Evolutionary conservation across 805 yeast species (phyloP).

Genomic region (Scheffersomyces stipitis): DNA sequence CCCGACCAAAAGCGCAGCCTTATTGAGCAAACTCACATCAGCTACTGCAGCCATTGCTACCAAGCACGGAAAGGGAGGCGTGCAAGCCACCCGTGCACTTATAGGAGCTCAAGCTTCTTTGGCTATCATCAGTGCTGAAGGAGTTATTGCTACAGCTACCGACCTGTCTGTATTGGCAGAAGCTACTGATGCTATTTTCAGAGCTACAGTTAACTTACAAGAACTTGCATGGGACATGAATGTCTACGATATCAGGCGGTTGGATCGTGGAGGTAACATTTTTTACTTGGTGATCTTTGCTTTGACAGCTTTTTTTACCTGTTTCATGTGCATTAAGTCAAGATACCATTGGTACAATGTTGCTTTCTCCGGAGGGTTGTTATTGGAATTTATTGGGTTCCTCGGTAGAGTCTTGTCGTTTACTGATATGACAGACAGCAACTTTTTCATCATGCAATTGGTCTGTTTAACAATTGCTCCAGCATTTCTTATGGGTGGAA

Average conservation of each 20-base stretch:
- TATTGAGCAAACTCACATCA: not conserved
- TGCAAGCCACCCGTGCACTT: conserved; percentile 15
- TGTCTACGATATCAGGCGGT: conserved; percentile 14
- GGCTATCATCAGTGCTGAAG: conserved; percentile 31
- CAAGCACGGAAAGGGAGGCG: conserved; percentile 22
- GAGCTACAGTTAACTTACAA: conserved; percentile 32
- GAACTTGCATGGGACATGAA: conserved; percentile 28
- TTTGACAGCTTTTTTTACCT: conserved; percentile 8
- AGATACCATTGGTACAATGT: conserved; percentile 19
- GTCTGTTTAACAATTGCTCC: conserved; percentile 11
- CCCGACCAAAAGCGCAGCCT: not conserved
- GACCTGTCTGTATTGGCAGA: conserved; percentile 19
- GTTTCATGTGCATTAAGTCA: conserved; percentile 12
- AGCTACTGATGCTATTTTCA: conserved; percentile 34
- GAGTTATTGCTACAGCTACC: conserved; percentile 41
- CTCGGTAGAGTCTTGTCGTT: conserved; percentile 7
- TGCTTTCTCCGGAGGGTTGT: conserved; percentile 6
- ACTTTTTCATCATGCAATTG: conserved; percentile 7
- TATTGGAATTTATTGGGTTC: conserved; percentile 10
- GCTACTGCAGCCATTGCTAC: conserved; percentile 15
- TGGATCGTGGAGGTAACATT: conserved; percentile 8
- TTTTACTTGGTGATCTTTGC: conserved; percentile 13
- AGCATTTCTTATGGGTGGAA: conserved; percentile 13
- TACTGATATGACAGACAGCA: conserved; percentile 1
- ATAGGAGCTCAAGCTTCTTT: conserved; percentile 40